Evolutionary conservation across 257 asterid genomes (phyloP).

Genomic region (Solanum pennellii): DNA sequence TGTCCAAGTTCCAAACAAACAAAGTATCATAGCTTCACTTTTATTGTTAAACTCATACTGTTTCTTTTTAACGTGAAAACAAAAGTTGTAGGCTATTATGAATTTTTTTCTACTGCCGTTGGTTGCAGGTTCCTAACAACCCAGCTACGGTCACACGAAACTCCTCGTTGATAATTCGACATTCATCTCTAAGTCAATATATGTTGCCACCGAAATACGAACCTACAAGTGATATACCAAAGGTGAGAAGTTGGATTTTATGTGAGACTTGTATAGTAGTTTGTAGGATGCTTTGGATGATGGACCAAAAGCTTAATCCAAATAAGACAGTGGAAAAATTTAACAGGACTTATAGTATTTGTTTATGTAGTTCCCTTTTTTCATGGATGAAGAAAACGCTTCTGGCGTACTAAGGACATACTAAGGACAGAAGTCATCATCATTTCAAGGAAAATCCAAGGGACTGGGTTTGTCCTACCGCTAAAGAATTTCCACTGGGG

Average conservation of each 20-base stretch:
- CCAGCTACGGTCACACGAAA: neutral
- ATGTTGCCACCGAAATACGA: slow-evolving; percentile 7
- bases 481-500: neutral
- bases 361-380: slow-evolving; percentile 13
- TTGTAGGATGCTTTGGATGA: neutral
- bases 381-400: neutral
- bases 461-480: slow-evolving; percentile 3
- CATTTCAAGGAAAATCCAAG: neutral
- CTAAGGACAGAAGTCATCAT: neutral
- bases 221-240: slow-evolving; percentile 4
- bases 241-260: slow-evolving; percentile 14
- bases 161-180: slow-evolving; percentile 1
- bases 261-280: neutral
- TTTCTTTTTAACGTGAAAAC: neutral
- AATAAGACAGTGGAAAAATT: neutral
- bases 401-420: neutral
- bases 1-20: too few species aligned
- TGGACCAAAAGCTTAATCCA: neutral
- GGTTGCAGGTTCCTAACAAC: slow-evolving; percentile 8
- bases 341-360: neutral
- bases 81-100: neutral
- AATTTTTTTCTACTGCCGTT: neutral
- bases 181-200: neutral
- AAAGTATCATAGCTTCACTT: neutral
- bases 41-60: neutral